Evolutionary conservation across 805 yeast species (phyloP).

Genomic region (Candida jianshihensis): DNA sequence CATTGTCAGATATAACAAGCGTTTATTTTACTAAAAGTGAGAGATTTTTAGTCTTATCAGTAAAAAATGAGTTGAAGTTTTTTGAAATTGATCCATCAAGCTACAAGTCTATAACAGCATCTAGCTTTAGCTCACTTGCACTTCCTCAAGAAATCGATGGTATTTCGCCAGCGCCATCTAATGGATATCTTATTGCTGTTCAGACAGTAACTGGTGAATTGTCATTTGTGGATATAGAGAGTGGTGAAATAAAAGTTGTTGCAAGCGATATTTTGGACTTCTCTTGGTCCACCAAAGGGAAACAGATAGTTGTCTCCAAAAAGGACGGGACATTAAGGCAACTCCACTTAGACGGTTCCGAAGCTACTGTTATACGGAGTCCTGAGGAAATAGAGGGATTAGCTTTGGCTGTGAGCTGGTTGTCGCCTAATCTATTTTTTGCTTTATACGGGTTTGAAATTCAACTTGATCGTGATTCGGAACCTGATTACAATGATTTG

Average conservation of each 20-base stretch:
- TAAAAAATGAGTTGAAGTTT: conserved; percentile 16
- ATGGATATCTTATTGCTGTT: conserved; percentile 12
- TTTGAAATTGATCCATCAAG: conserved; percentile 8
- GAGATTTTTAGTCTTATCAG: conserved; percentile 24
- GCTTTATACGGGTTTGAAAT: conserved; percentile 23
- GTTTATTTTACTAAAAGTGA: conserved; percentile 27
- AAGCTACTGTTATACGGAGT: conserved; percentile 2
- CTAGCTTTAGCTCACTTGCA: conserved; percentile 8
- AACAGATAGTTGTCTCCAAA: conserved; percentile 12
- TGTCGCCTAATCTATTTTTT: conserved; percentile 12
- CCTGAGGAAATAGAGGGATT: conserved; percentile 12
- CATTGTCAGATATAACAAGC: conserved; percentile 21
- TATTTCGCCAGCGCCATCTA: conserved; percentile 19
- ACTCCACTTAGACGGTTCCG: conserved; percentile 8
- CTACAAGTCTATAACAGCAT: conserved; percentile 1
- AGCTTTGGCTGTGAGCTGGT: conserved; percentile 16
- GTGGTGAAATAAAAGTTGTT: background rate
- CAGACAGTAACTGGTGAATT: conserved; percentile 13
- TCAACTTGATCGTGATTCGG: conserved; percentile 25
- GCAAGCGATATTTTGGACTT: conserved; percentile 17
- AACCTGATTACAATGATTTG: conserved; percentile 15
- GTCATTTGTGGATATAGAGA: conserved; percentile 8
- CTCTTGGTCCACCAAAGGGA: conserved; percentile 18
- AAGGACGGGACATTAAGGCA: conserved; percentile 12
- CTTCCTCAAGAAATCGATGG: conserved; percentile 10